Percentiles rank a stretch among this genome's conserved stretches.
Conservation (phyloP, 1,284 basidiomycete species). For the Ceratobasidium sp. region DNA sequence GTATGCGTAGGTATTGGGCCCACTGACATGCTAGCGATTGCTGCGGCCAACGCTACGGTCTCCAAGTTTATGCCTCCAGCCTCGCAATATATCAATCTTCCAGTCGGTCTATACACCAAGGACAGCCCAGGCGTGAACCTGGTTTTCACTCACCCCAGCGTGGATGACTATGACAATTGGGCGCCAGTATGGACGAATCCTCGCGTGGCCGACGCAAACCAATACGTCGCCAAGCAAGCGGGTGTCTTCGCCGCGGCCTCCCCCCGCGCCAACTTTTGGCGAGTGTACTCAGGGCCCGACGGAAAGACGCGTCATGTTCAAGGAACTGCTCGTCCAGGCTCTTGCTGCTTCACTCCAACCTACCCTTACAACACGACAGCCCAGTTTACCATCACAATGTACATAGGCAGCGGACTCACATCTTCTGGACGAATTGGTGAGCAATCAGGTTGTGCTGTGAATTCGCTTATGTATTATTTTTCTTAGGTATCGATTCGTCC, state of each 20-base stretch:
- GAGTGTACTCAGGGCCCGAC: conserved; percentile 65
- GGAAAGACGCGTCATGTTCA: conserved; percentile 68
- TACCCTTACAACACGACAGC: conserved; percentile 66
- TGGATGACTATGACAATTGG: conserved; percentile 75
- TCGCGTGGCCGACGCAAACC: conserved; percentile 66
- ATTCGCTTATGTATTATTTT: not conserved
- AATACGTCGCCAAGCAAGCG: conserved; percentile 67
- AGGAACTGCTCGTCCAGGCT: conserved; percentile 75
- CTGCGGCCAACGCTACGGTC: conserved; percentile 63
- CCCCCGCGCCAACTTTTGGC: conserved; percentile 75
- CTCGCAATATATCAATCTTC: conserved; percentile 69
- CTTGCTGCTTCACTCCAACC: conserved; percentile 65
- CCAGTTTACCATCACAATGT: conserved; percentile 72
- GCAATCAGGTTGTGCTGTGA: conserved; percentile 54
- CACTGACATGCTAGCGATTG: conserved; percentile 68
- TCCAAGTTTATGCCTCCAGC: conserved; percentile 65
- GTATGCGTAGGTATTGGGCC: conserved; percentile 64
- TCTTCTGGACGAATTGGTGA: conserved; percentile 72
- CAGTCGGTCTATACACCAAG: conserved; percentile 67
- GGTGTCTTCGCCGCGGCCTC: conserved; percentile 71
- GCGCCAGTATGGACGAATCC: conserved; percentile 67
- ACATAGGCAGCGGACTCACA: conserved; percentile 68
- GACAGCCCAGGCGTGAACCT: conserved; percentile 76
- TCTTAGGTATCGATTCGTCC: conserved; percentile 55
- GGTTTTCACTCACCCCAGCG: conserved; percentile 73